Conservation (phyloP, 2,329 filamentous ascomycete genomes). For the Aspergillus texensis region DNA sequence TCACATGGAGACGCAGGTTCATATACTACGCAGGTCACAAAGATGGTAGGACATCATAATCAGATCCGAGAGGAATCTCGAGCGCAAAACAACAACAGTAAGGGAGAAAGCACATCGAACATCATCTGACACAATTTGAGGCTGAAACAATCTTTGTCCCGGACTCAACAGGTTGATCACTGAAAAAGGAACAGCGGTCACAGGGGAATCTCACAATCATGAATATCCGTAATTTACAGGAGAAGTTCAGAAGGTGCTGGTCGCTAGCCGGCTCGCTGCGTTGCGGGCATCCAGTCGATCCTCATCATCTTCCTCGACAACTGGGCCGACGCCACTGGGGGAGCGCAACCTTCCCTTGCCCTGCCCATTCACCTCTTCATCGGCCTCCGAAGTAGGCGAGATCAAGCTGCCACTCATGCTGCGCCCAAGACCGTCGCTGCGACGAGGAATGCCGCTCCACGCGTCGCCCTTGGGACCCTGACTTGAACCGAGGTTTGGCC, state of each 20-base stretch:
- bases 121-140: background rate
- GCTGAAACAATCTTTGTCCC: background rate
- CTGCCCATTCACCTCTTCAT: conserved; percentile 55
- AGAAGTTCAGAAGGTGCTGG: conserved; percentile 77
- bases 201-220: conserved; percentile 38
- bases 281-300: conserved; percentile 94
- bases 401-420: conserved; percentile 75
- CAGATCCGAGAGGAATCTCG: conserved; percentile 1
- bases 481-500: conserved; percentile 77
- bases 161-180: conserved; percentile 10
- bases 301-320: conserved; percentile 69
- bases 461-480: conserved; percentile 98
- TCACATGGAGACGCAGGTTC: background rate
- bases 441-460: conserved; percentile 90
- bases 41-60: background rate
- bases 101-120: conserved; percentile 1
- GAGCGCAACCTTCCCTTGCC: conserved; percentile 51
- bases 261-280: conserved; percentile 88
- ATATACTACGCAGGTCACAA: background rate
- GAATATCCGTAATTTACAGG: conserved; percentile 39
- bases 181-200: conserved; percentile 20
- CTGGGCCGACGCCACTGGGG: conserved; percentile 49
- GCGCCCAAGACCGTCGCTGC: conserved; percentile 75
- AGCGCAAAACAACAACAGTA: background rate
- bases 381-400: conserved; percentile 65